Evolutionary conservation across 108 stramenopile species (phyloP), one percentile per base, ranked within the genome.

Genomic region (Pseudonitzschia delicatissima): DNA sequence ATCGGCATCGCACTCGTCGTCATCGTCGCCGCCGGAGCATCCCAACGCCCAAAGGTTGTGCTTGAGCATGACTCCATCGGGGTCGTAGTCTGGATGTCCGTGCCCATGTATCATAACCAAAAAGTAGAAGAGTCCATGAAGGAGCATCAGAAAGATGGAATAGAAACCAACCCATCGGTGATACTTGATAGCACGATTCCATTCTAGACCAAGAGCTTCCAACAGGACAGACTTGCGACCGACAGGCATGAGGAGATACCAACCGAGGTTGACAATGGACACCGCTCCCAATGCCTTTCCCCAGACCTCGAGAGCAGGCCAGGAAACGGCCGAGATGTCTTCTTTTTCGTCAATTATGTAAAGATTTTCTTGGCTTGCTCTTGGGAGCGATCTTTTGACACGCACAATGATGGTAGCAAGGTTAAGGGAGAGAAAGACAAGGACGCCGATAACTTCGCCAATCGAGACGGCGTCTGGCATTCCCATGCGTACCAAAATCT

Each of bases 101-200:
- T 53, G 6, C 13, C 52, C 52, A 28, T 53, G 26, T 4, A 28
- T 28, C 23, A 28, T 12, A 8, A 53, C 29, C 28, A 53, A 25
- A 25, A 53, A 8, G 52, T 27, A 53, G 5, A 31, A 26, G 7
- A 53, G 15, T 31, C 52, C 29, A 15, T 53, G 52, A 27, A 28
- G 13, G 23, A 53, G 13, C 26, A 53, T 53, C 13, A 53, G 23
- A 13, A 23, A 11, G 8, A 28, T 15, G 26, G 52, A 27, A 15
- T 53, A 53, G 26, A 13, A 27, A 15, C 52, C 52, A 28, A 53
- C 52, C 52, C 52, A 53, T 53, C 52, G 52, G 29, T 53, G 52
- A 26, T 53, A 53, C 26, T 53, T 53, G 52, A 53, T 31, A 13
- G 52, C 52, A 4, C 52, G 52, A 4, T 53, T 26, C 52, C 52